phyloP scores from a whole-genome alignment of 176 grass and related monocot genomes.

The Luzula sylvatica region DNA sequence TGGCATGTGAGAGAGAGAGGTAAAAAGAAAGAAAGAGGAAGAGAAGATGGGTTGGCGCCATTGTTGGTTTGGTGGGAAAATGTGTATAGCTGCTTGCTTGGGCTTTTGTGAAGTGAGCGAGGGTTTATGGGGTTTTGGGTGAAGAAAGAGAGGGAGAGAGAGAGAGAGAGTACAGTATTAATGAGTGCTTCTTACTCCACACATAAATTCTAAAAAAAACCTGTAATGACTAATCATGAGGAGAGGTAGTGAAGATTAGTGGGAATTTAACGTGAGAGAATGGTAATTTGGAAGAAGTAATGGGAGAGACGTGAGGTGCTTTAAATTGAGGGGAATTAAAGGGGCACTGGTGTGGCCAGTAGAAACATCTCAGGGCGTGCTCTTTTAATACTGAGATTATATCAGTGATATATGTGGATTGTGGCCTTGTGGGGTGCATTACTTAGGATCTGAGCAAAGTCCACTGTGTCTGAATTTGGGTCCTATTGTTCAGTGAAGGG shows the following conservation, averaged over 20 bases:
- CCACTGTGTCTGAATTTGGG: too few species aligned
- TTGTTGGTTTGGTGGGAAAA: conserved; percentile 16
- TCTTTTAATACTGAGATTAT: neutral
- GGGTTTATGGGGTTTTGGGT: conserved; percentile 11
- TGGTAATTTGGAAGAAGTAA: neutral
- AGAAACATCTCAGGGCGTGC: neutral
- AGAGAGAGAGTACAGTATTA: too few species aligned
- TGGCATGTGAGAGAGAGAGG: conserved; percentile 9
- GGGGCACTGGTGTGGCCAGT: neutral
- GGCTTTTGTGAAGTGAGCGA: conserved; percentile 12
- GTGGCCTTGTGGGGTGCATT: too few species aligned
- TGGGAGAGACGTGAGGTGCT: neutral
- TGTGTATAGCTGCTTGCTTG: neutral
- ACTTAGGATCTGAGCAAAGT: too few species aligned
- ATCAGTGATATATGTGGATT: too few species aligned
- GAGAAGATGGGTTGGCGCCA: neutral
- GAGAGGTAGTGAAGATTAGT: too few species aligned
- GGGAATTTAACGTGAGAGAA: neutral
- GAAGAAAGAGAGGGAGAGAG: neutral
- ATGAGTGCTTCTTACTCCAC: neutral
- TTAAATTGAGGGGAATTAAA: neutral
- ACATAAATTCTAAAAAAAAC: neutral
- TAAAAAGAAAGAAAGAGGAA: neutral
- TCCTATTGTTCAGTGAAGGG: too few species aligned
- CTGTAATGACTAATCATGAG: too few species aligned